Percentiles rank a stretch among this genome's conserved stretches.
These are phyloP conservation scores for Hippophae gyantsensis DNA, from an alignment of 306 rosid genomes.

Conservation along the genomic window DNA sequence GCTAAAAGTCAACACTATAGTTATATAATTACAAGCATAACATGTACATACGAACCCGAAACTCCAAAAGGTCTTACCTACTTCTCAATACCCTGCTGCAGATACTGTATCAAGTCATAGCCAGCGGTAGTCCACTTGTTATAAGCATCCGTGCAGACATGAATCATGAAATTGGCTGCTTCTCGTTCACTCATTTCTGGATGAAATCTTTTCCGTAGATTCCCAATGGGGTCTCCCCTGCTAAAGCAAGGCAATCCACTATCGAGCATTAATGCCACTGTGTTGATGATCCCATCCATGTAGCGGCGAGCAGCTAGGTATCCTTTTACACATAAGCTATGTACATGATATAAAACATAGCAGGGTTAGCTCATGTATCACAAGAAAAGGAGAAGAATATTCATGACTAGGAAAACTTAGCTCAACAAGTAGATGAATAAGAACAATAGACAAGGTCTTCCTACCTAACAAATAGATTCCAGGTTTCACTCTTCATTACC, in stretches of 20 bases:
- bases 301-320: constrained; percentile 84
- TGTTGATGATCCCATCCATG: constrained; percentile 80
- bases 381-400: background rate
- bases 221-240: constrained; percentile 92
- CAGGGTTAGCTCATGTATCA: background rate
- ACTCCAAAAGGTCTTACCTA: constrained; percentile 20
- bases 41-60: constrained; percentile 41
- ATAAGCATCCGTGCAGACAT: constrained; percentile 89
- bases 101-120: constrained; percentile 88
- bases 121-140: constrained; percentile 99
- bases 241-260: constrained; percentile 98
- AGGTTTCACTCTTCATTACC: constrained; percentile 88
- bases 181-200: constrained; percentile 96
- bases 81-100: constrained; percentile 99
- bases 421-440: background rate
- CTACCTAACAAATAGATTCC: constrained; percentile 90
- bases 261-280: constrained; percentile 76
- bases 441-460: background rate
- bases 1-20: constrained; percentile 18
- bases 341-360: constrained; percentile 6
- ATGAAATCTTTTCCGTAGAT: constrained; percentile 94
- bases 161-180: constrained; percentile 96
- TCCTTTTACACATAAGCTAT: constrained; percentile 89
- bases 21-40: constrained; percentile 14
- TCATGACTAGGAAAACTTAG: background rate